These are phyloP conservation scores for Fusarium equiseti DNA, from an alignment of 2,329 filamentous ascomycete species.

Conservation along the genomic window DNA sequence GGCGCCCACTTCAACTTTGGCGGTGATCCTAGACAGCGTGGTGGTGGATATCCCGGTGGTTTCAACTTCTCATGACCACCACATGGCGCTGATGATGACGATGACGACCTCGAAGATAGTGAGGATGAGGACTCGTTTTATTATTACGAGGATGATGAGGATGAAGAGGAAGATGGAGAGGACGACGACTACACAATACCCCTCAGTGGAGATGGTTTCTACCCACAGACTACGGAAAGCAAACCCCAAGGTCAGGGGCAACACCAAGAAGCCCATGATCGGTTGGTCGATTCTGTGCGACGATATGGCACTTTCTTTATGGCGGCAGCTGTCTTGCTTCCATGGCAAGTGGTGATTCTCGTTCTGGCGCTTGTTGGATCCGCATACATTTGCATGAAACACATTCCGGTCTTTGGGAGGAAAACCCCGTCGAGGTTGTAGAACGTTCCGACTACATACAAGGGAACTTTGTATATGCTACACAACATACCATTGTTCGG, in stretches of 20 bases:
- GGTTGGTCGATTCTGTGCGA: conserved; percentile 57
- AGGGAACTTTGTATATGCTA: conserved; percentile 31
- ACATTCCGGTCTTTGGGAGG: conserved; percentile 42
- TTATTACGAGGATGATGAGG: conserved; percentile 42
- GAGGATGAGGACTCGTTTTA: conserved; percentile 45
- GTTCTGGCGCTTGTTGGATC: conserved; percentile 52
- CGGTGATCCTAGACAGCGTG: conserved; percentile 53
- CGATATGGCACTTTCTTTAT: conserved; percentile 57
- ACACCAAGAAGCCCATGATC: conserved; percentile 53
- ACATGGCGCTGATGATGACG: conserved; percentile 55
- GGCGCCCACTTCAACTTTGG: conserved; percentile 71
- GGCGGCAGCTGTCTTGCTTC: conserved; percentile 62
- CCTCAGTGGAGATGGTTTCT: conserved; percentile 38
- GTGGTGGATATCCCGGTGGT: conserved; percentile 54
- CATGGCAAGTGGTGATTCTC: conserved; percentile 56
- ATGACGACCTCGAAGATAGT: conserved; percentile 50
- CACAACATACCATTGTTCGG: conserved; percentile 48
- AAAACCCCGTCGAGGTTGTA: conserved; percentile 44
- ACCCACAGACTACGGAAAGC: conserved; percentile 34
- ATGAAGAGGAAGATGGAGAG: conserved; percentile 42
- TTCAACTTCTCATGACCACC: conserved; percentile 66
- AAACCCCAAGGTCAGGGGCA: conserved; percentile 50
- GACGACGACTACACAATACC: conserved; percentile 44
- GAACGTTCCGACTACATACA: conserved; percentile 31
- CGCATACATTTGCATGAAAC: conserved; percentile 57